Percentiles rank a stretch among this genome's conserved stretches.
These are phyloP conservation scores for Aureobasidium sp. DNA, from an alignment of 2,329 filamentous ascomycete species.

Conservation along the genomic window DNA sequence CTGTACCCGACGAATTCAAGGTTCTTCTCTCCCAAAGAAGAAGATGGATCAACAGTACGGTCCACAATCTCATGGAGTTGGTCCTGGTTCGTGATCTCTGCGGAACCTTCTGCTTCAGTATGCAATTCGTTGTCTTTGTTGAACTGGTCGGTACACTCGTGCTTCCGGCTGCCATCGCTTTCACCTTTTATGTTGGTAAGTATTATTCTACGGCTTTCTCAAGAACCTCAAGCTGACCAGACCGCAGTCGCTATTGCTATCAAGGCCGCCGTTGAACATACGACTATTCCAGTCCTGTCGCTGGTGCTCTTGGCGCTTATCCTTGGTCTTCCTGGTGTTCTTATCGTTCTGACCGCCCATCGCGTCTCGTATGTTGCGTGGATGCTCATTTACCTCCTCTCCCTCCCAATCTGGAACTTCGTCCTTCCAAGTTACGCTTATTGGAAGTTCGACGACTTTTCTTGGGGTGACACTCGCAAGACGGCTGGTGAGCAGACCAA, in stretches of 20 bases:
- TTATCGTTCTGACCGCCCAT: conserved; percentile 90
- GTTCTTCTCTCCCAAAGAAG: conserved; percentile 90
- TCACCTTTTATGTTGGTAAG: conserved; percentile 92
- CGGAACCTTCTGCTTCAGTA: conserved; percentile 98
- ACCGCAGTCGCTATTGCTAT: conserved; percentile 73
- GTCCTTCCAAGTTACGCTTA: conserved; percentile 88
- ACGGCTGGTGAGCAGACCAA: conserved; percentile 83
- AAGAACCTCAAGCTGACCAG: conserved; percentile 22
- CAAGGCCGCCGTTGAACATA: conserved; percentile 49
- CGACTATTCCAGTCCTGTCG: conserved; percentile 71
- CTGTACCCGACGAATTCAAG: conserved; percentile 85
- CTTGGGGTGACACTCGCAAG: conserved; percentile 96
- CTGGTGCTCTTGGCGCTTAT: conserved; percentile 83
- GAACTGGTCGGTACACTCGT: conserved; percentile 92
- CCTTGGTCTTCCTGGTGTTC: conserved; percentile 80
- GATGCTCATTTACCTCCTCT: conserved; percentile 94
- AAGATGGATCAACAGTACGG: conserved; percentile 98
- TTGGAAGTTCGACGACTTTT: conserved; percentile 99
- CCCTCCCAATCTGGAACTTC: conserved; percentile 96
- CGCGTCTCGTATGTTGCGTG: conserved; percentile 85
- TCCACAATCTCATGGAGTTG: conserved; percentile 97
- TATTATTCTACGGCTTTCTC: conserved; percentile 20
- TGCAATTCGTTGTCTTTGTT: conserved; percentile 97
- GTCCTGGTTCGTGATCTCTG: conserved; percentile 92
- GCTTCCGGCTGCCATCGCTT: conserved; percentile 88